Conservation (phyloP, 495 filamentous ascomycete species). For the Xylaria castorea region DNA sequence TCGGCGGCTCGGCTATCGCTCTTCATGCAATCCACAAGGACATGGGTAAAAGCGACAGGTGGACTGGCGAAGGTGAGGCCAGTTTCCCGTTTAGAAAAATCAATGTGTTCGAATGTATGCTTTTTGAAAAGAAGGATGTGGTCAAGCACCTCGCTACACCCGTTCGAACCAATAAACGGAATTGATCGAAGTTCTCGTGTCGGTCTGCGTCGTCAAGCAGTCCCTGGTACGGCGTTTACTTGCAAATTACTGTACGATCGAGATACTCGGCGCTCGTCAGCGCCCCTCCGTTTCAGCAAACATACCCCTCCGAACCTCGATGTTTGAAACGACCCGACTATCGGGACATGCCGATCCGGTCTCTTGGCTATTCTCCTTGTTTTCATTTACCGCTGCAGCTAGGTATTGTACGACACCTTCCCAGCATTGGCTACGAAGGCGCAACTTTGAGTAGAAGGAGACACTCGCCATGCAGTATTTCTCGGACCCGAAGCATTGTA, state of each 20-base stretch:
- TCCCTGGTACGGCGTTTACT: not conserved
- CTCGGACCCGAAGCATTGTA: not conserved
- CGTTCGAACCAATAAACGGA: no score
- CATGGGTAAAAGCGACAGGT: not conserved
- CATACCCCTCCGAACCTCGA: slow-evolving; percentile 5
- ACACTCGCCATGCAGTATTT: no score
- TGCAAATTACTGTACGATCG: not conserved
- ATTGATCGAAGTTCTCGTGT: not conserved
- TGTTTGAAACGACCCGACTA: slow-evolving; percentile 19
- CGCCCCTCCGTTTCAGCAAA: slow-evolving; percentile 6
- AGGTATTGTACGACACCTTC: no score
- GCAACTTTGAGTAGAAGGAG: not conserved
- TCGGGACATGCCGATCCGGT: slow-evolving; percentile 21
- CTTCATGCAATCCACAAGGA: not conserved
- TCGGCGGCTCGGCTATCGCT: not conserved
- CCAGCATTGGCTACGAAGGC: not conserved
- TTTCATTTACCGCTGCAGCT: no score
- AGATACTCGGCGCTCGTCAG: not conserved
- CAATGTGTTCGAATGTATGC: not conserved
- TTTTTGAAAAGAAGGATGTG: not conserved
- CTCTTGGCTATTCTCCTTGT: slow-evolving; percentile 9
- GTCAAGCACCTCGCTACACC: no score
- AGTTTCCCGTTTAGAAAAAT: not conserved
- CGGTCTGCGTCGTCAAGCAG: not conserved
- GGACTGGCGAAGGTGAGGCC: not conserved